Evolutionary conservation across 441 rosid genomes (phyloP), one percentile per base, ranked within the genome.

Genomic region (Jatropha podagrica): DNA sequence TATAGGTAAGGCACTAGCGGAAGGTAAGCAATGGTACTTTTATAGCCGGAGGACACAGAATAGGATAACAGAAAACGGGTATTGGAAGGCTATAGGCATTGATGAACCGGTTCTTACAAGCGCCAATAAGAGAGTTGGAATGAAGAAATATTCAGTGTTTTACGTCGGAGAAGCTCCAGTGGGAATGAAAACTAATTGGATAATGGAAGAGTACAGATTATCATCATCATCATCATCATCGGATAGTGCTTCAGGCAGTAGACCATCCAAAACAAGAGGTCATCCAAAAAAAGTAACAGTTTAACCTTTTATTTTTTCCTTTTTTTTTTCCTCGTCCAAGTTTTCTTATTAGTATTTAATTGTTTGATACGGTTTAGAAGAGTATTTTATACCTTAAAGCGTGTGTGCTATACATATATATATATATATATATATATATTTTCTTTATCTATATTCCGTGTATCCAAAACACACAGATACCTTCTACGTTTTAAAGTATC

Each of bases 21-120:
- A 86, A 82, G 98, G 98, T 0, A 88, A 84, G 64, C 91, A 88
- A 56, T 92, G 94, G 93, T 92, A 95, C 73, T 92, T 83, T 82
- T 95, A 86, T 38, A 92, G 97, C 83, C 76, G 94, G 65, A 88
- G 81, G 82, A 86, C 87, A 0, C 88, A 84, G 55, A 83, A 85
- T 52, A 74, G 95, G 79, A 80, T 81, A 4, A 90, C 97, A 2
- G 75, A 79, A 20, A 91, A 89, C 77, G 98, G 98, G 5, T 85
- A 85, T 63, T 95, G 98, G 98, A 88, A 85, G 72, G 59, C 92
- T 44, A 71, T 84, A 79, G 96, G 92, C 42, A 74, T 81, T 26
- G 97, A 92, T 18, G 97, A 95, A 73, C 76, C 92, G 0, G 83
- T 95, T 4, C 42, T 81, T 63, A 79, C 89, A 9, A 83, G 80